Conservation (phyloP, 352 stramenopile genomes). For the Phytopythium aichiense region DNA sequence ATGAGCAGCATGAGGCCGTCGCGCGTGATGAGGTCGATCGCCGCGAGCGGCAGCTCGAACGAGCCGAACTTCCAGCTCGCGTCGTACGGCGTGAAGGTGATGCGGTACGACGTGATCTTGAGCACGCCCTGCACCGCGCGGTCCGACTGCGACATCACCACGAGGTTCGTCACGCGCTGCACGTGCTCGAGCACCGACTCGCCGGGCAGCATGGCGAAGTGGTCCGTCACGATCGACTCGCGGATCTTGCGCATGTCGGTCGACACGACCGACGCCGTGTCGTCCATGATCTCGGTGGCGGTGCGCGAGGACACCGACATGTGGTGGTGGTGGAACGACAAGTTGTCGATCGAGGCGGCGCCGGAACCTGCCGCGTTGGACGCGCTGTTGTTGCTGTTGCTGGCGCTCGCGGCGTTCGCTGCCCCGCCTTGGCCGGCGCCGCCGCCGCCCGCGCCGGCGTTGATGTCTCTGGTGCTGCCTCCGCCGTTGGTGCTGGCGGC, state of each 20-base stretch:
- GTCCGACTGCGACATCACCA: constrained; percentile 82
- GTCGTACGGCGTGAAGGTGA: constrained; percentile 84
- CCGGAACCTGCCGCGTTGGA: background rate
- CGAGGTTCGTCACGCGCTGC: constrained; percentile 81
- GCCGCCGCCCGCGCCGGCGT: background rate
- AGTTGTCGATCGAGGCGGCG: constrained; percentile 4
- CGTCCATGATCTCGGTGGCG: constrained; percentile 23
- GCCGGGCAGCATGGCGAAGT: constrained; percentile 51
- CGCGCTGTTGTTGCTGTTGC: background rate
- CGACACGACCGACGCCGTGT: constrained; percentile 26
- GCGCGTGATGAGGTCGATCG: constrained; percentile 72
- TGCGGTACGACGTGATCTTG: constrained; percentile 81
- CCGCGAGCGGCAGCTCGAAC: constrained; percentile 76
- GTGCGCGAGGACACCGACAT: constrained; percentile 10
- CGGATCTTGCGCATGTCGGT: constrained; percentile 38
- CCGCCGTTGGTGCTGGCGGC: background rate
- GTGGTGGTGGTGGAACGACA: background rate
- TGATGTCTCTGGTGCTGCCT: background rate
- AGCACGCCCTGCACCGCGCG: constrained; percentile 79
- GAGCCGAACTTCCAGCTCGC: constrained; percentile 81
- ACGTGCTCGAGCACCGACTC: constrained; percentile 77
- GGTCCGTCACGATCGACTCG: constrained; percentile 63
- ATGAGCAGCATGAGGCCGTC: constrained; percentile 82
- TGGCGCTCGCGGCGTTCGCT: background rate
- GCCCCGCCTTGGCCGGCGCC: background rate